Conservation (phyloP, 257 asterid genomes). For the Ballota nigra region DNA sequence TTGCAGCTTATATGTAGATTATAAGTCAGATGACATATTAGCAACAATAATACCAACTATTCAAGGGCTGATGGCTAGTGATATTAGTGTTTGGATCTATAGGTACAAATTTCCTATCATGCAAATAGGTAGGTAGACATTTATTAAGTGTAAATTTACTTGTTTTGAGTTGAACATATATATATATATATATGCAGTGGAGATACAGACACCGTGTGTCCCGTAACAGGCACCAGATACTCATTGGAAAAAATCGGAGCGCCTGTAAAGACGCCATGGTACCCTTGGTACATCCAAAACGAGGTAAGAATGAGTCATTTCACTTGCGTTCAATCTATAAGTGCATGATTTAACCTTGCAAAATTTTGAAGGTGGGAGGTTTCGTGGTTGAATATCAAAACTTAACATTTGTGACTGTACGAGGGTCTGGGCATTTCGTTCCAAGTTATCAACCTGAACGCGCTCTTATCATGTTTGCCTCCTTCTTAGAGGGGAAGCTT, state of each 20-base stretch:
- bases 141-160: no score
- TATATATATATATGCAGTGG: conserved; percentile 35
- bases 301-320: no score
- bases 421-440: conserved; percentile 62
- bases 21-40: conserved; percentile 23
- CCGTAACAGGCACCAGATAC: conserved; percentile 53
- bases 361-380: conserved; percentile 62
- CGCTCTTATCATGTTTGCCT: conserved; percentile 34
- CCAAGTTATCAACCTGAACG: conserved; percentile 54
- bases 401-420: conserved; percentile 41
- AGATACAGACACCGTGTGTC: conserved; percentile 44
- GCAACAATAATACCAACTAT: conserved; percentile 41
- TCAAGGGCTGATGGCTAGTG: conserved; percentile 44
- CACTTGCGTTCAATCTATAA: no score
- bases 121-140: not conserved
- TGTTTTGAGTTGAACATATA: no score
- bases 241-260: conserved; percentile 41
- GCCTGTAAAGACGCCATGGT: conserved; percentile 48
- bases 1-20: conserved; percentile 29
- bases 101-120: conserved; percentile 25
- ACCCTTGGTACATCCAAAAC: conserved; percentile 46
- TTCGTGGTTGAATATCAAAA: conserved; percentile 44
- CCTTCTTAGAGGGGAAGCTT: conserved; percentile 45
- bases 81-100: conserved; percentile 45
- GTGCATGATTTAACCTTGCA: no score